phyloP scores from a whole-genome alignment of 2,329 filamentous ascomycete genomes.

The Eurotiales sp. region DNA sequence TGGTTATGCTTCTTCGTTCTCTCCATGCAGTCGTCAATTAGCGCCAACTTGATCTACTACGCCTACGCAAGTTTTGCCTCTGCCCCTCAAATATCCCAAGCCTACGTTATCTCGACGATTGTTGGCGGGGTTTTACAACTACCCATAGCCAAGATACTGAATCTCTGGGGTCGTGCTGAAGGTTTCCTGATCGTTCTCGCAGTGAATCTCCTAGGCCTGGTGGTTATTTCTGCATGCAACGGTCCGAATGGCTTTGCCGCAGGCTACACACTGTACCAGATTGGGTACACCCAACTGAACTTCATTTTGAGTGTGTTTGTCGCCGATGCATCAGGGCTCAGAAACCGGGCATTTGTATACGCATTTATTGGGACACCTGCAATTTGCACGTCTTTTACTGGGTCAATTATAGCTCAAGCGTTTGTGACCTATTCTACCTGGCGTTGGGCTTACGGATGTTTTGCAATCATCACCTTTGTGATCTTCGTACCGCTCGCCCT shows the following conservation, averaged over 20 bases:
- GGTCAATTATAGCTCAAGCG: constrained; percentile 51
- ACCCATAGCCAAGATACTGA: constrained; percentile 59
- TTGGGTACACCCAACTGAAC: constrained; percentile 53
- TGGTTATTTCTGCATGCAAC: constrained; percentile 60
- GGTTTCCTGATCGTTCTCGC: constrained; percentile 52
- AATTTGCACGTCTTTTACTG: constrained; percentile 56
- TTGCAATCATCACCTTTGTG: constrained; percentile 57
- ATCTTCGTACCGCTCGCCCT: constrained; percentile 53
- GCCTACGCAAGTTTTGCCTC: constrained; percentile 50
- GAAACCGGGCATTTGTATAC: constrained; percentile 59
- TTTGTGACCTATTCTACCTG: constrained; percentile 48
- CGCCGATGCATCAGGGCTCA: constrained; percentile 59
- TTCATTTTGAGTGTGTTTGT: constrained; percentile 58
- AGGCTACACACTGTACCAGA: constrained; percentile 59
- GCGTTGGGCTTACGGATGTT: constrained; percentile 62
- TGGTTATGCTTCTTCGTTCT: constrained; percentile 47
- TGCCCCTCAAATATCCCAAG: constrained; percentile 51
- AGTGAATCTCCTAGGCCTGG: constrained; percentile 48
- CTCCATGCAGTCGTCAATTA: constrained; percentile 41
- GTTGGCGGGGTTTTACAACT: constrained; percentile 58
- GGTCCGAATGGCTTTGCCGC: constrained; percentile 61
- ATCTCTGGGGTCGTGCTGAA: constrained; percentile 61
- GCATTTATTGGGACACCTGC: constrained; percentile 59
- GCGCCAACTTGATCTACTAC: constrained; percentile 43
- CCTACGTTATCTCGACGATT: constrained; percentile 53